Evolutionary conservation across 257 asterid genomes (phyloP).

Genomic region (Scutellaria baicalensis): DNA sequence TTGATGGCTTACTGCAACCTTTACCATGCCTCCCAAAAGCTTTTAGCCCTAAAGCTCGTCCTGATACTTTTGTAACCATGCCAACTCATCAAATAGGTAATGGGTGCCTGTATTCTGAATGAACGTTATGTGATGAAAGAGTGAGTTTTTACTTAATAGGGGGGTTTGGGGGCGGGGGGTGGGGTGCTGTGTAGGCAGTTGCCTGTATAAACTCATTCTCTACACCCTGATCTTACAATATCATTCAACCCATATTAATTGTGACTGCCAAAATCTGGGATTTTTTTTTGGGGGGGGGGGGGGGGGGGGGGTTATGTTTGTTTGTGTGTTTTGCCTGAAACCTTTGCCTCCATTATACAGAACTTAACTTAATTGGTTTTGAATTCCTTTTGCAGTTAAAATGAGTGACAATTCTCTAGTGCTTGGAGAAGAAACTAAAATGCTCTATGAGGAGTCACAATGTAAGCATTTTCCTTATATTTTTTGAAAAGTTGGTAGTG

Average conservation of each 20-base stretch:
- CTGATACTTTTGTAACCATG: conserved; percentile 45
- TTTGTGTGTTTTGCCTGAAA: background rate
- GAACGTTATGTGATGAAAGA: no score
- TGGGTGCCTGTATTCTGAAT: background rate
- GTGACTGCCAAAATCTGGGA: background rate
- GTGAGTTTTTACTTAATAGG: no score
- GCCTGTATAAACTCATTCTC: background rate
- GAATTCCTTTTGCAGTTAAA: conserved; percentile 39
- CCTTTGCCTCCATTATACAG: background rate
- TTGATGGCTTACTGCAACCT: conserved; percentile 46
- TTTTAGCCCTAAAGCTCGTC: conserved; percentile 30
- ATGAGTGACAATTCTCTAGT: conserved; percentile 36
- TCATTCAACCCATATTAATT: background rate
- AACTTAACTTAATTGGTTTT: conserved; percentile 10
- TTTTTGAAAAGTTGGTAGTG: background rate
- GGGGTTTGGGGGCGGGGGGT: background rate
- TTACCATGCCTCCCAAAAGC: conserved; percentile 43
- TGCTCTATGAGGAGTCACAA: conserved; percentile 47
- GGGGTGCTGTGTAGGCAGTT: background rate
- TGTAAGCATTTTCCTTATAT: conserved; percentile 32
- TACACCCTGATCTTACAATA: background rate
- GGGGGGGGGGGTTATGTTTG: no score
- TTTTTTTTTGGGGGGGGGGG: background rate
- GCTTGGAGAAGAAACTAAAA: conserved; percentile 46
- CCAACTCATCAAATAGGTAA: conserved; percentile 69